Evolutionary conservation across 2,329 filamentous ascomycete genomes (phyloP).

Genomic region (Trichoderma sp.): DNA sequence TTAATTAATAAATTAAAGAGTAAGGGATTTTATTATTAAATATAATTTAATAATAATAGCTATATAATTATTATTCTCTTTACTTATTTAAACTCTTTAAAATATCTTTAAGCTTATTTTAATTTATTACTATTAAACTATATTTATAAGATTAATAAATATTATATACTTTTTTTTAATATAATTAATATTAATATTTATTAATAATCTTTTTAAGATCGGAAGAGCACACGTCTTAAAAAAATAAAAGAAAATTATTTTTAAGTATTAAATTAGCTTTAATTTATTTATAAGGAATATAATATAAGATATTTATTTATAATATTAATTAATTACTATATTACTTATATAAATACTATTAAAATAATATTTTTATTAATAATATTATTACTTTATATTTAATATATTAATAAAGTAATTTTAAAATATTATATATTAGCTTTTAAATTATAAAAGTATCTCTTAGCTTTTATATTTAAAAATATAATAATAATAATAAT

Average conservation of each 20-base stretch:
- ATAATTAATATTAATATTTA: background rate
- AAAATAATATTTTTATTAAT: background rate
- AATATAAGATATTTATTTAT: background rate
- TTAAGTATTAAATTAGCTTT: background rate
- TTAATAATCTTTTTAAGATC: background rate
- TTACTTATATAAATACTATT: background rate
- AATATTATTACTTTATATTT: background rate
- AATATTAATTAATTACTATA: background rate
- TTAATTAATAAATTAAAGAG: background rate
- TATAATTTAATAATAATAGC: background rate
- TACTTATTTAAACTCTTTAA: too few relatives aligned
- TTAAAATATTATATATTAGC: background rate
- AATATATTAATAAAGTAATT: background rate
- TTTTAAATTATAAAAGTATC: background rate
- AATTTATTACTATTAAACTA: too few relatives aligned
- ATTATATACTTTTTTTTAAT: too few relatives aligned
- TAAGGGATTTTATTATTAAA: conserved; percentile 1
- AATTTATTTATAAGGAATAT: background rate
- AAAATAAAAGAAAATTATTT: background rate
- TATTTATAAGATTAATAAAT: too few relatives aligned
- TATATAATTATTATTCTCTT: background rate
- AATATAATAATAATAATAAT: background rate
- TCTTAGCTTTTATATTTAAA: background rate
- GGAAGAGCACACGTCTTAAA: too few relatives aligned
- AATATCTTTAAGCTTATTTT: too few relatives aligned